Evolutionary conservation across 2,329 filamentous ascomycete genomes (phyloP), one percentile per base, ranked within the genome.

Genomic region (Pseudocercospora pini-densiflorae): DNA sequence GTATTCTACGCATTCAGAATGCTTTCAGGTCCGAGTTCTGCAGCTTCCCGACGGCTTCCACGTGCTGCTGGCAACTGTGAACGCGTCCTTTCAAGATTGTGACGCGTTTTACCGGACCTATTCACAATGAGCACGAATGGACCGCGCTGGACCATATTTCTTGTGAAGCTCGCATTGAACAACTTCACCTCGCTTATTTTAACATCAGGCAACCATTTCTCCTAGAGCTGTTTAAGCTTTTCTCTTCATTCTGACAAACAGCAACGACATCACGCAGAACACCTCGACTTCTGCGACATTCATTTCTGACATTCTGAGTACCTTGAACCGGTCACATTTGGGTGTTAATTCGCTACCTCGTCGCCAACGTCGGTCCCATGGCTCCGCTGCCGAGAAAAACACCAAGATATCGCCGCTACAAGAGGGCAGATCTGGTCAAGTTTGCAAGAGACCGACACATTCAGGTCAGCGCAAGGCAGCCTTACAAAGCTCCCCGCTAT

Each of bases 381-480:
- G 40, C 40, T 43, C 40, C 40, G 16, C 40, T 6, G 3, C 16
- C 5, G 5, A 7, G 16, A 19, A n/a, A 3, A 6, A 43, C 5
- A 1, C 3, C 40, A 63, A 63, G 29, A 24, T 70, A 68, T 29
- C 4, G 55, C n/a, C 55, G 36, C 45, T 69, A 53, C 57, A 65
- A 33, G 54, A 68, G 63, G 36, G 59, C 47, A 23, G 68, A 69
- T 14, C 45, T 70, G 36, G 59, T 47, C 10, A 63, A 49, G 4
- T 68, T 70, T 47, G 66, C 63, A 12, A 36, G 21, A 33, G 58
- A 66, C 19, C 63, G 65, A 19, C 19, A 51, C 4, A 27, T 70
- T 2, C 14, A 0, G 5, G 66, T 68, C 21, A 31, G 23, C 14
- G 47, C 55, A 3, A 62, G 21, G 2, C 12, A n/a, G 7, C 51